A percentile compares a stretch with the other conserved stretches of the same genome.
Conservation (phyloP, 495 filamentous ascomycete species). For the Xylaria sp. region DNA sequence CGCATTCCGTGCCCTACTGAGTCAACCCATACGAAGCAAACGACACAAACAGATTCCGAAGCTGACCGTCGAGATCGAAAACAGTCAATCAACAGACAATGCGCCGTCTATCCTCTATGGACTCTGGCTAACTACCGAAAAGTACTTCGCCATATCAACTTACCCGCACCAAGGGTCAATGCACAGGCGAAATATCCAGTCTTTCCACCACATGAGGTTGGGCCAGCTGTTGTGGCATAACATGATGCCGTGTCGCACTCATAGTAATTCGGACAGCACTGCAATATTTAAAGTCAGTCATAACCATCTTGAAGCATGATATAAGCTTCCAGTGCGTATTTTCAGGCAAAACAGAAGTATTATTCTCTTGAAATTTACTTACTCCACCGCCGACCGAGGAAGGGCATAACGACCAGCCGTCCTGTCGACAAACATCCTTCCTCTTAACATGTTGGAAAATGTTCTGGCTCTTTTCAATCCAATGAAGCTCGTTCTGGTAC, state of each 20-base stretch:
- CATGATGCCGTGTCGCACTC: constrained; percentile 52
- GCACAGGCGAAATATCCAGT: constrained; percentile 45
- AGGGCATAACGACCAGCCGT: constrained; percentile 44
- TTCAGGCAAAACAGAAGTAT: neutral
- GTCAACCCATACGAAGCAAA: neutral
- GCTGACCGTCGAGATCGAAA: too few relatives aligned
- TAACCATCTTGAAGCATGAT: neutral
- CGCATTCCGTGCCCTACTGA: neutral
- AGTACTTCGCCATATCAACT: constrained; percentile 12
- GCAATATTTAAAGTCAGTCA: constrained; percentile 1
- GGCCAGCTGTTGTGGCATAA: constrained; percentile 50
- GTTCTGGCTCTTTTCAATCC: constrained; percentile 44
- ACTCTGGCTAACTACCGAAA: too few relatives aligned
- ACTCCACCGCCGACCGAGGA: constrained; percentile 44
- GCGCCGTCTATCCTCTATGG: neutral
- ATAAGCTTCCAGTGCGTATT: neutral
- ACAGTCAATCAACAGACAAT: neutral
- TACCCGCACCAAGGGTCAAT: constrained; percentile 32
- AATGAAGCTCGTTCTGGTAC: constrained; percentile 41
- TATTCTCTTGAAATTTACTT: constrained; percentile 11
- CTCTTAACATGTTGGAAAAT: constrained; percentile 36
- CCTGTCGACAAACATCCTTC: constrained; percentile 31
- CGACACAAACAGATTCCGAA: neutral
- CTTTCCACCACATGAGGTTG: constrained; percentile 45
- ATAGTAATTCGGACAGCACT: constrained; percentile 52